Conservation (phyloP, 306 rosid species). For the Medicago ruthenica region DNA sequence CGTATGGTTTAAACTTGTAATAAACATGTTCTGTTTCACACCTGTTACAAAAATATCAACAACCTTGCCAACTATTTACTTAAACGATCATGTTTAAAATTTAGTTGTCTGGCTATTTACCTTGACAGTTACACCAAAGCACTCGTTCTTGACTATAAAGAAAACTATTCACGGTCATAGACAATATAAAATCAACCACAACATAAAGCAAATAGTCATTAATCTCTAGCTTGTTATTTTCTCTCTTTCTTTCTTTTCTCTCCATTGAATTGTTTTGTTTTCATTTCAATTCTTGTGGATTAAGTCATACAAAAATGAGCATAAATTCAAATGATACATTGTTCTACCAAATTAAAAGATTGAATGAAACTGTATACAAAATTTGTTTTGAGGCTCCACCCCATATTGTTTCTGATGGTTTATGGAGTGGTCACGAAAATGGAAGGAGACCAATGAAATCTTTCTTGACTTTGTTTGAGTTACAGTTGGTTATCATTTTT, state of each 20-base stretch:
- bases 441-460: slow-evolving; percentile 45
- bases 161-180: too few relatives aligned
- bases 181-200: background rate
- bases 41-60: background rate
- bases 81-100: background rate
- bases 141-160: background rate
- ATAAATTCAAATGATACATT: background rate
- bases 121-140: slow-evolving; percentile 18
- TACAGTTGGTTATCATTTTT: slow-evolving; percentile 59
- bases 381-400: slow-evolving; percentile 47
- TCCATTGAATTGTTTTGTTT: slow-evolving; percentile 3
- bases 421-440: slow-evolving; percentile 33
- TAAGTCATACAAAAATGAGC: slow-evolving; percentile 16
- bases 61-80: background rate
- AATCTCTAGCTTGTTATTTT: background rate
- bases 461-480: slow-evolving; percentile 51
- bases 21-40: slow-evolving; percentile 15
- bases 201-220: background rate
- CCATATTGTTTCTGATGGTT: slow-evolving; percentile 47
- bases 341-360: background rate
- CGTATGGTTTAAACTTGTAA: background rate
- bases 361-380: background rate
- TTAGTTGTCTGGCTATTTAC: background rate
- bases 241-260: background rate
- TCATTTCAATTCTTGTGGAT: background rate